phyloP scores from a whole-genome alignment of 306 rosid genomes.

The Acacia melanoxylon region DNA sequence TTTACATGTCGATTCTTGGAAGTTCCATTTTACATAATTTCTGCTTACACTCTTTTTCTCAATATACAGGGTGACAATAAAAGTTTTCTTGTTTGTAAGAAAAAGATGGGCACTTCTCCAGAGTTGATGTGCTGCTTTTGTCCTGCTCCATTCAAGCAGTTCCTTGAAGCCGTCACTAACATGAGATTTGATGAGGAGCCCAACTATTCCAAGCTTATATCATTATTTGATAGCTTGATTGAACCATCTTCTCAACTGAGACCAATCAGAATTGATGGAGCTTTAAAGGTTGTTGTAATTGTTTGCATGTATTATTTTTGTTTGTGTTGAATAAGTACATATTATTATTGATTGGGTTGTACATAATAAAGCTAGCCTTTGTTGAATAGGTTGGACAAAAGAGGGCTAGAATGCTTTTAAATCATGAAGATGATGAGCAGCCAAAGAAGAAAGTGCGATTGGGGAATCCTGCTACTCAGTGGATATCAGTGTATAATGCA shows the following conservation, averaged over 20 bases:
- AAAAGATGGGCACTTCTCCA: slow-evolving; percentile 88
- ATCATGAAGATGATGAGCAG: slow-evolving; percentile 88
- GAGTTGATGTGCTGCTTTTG: slow-evolving; percentile 92
- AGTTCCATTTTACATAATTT: slow-evolving; percentile 23
- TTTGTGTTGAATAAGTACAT: neutral
- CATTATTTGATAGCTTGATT: slow-evolving; percentile 79
- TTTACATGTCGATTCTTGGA: slow-evolving; percentile 8
- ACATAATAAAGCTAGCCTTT: slow-evolving; percentile 24
- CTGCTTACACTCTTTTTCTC: neutral
- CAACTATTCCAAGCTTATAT: slow-evolving; percentile 79
- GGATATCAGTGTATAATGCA: slow-evolving; percentile 96
- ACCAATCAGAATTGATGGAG: slow-evolving; percentile 93
- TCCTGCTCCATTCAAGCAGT: slow-evolving; percentile 85
- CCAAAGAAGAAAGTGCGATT: slow-evolving; percentile 92
- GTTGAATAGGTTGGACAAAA: slow-evolving; percentile 81
- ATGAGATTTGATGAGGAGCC: slow-evolving; percentile 97
- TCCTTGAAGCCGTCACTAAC: slow-evolving; percentile 83
- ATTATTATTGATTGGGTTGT: neutral
- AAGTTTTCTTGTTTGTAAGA: slow-evolving; percentile 94
- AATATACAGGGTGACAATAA: slow-evolving; percentile 88
- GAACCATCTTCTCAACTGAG: slow-evolving; percentile 71
- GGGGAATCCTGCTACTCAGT: slow-evolving; percentile 93
- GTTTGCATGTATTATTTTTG: neutral
- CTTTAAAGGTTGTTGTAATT: slow-evolving; percentile 65
- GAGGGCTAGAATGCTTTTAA: slow-evolving; percentile 74